Percentiles rank a stretch among this genome's conserved stretches.
These are phyloP conservation scores for Firmiana major DNA, from an alignment of 345 rosid species.

Conservation along the genomic window DNA sequence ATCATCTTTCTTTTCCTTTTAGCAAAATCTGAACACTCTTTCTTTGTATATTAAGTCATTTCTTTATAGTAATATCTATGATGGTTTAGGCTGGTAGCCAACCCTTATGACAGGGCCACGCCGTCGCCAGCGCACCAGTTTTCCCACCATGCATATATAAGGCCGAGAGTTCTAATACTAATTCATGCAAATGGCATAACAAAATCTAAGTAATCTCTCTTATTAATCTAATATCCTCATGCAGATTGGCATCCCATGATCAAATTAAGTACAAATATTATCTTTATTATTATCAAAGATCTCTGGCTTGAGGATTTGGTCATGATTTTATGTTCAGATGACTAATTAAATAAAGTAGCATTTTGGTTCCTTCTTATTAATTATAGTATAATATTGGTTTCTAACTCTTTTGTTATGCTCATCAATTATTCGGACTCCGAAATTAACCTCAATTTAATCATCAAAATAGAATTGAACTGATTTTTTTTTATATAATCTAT, in stretches of 20 bases:
- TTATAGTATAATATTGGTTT: not conserved
- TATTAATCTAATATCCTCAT: not conserved
- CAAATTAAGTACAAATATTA: not conserved
- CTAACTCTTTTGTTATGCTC: not conserved
- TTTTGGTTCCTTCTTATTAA: not conserved
- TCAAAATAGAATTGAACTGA: not conserved
- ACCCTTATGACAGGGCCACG: slow-evolving; percentile 13
- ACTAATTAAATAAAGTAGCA: not conserved
- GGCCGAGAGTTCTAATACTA: slow-evolving; percentile 12
- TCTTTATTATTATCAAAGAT: not conserved
- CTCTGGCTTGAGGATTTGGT: not conserved
- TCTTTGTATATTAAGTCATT: not conserved
- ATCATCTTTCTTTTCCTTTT: not conserved
- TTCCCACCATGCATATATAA: not conserved
- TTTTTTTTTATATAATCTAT: too few species aligned
- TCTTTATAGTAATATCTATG: not conserved
- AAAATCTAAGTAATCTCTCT: slow-evolving; percentile 26
- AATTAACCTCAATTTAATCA: not conserved
- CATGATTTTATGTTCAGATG: slow-evolving; percentile 7
- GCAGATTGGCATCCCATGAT: not conserved
- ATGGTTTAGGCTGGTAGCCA: slow-evolving; percentile 5
- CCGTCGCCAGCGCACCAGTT: slow-evolving; percentile 29
- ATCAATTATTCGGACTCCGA: not conserved
- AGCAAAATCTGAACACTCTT: not conserved
- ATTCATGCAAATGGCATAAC: not conserved